Evolutionary conservation across 2,329 filamentous ascomycete genomes (phyloP), one percentile per base, ranked within the genome.

Genomic region (Celoporthe dispersa): DNA sequence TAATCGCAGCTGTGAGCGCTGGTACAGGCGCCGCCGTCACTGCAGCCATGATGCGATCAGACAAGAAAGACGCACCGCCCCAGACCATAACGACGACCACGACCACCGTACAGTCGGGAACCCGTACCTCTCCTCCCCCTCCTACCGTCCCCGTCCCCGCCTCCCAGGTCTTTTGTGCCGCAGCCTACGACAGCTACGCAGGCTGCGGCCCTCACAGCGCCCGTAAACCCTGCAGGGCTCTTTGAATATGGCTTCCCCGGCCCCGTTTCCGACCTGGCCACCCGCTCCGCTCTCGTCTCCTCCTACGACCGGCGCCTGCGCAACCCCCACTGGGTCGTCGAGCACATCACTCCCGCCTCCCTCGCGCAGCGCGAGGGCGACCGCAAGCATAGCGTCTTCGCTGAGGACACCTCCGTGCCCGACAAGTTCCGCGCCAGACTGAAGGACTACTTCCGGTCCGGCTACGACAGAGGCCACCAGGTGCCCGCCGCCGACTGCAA

Each of bases 381-480:
- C 83, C 91, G 96, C 77, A 92, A 93, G 80, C 85, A 95, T 86
- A 94, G 90, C 79, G 82, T 83, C 72, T 99, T 99, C 80, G 81
- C 90, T 74, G 95, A 99, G 82, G 96, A 99, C 81, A 80, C 85
- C 3, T 81, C 82, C 33, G 91, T 99, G 68, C 96, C 96, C 0
- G 86, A 91, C 66, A 91, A 92, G 81, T 99, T 98, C 85, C 92
- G 94, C 73, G 96, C 93, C 70, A 92, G 91, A 80, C 86, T 99
- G 70, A 92, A 93, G 80, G 96, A 99, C 85, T 99, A 99, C 84
- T 94, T 91, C 84, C 92, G 95, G 74, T 94, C 91, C 53, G 96
- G 96, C 76, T 99, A 97, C 80, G 96, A 99, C 81, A 89, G 96
- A 51, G 96, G 96, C 72, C 96, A 99, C 83, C 96, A 99, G 83